Evolutionary conservation across 176 grass and related monocot species (phyloP).

Genomic region (Urochloa ruziziensis): DNA sequence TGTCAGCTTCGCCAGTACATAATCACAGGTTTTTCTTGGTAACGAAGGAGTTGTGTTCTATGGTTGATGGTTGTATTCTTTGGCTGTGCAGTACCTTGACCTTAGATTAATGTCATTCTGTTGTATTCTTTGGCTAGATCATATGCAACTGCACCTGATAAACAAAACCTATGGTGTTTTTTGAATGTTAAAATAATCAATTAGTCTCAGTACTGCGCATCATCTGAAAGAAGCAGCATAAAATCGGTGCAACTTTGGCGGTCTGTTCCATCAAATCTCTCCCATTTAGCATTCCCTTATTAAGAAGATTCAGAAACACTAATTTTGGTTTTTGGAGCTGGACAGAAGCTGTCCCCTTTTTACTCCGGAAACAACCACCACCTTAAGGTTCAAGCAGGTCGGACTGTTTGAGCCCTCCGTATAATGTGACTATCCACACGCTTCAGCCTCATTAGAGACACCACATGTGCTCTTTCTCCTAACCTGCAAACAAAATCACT

Average conservation of each 20-base stretch:
- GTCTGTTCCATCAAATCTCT: not conserved
- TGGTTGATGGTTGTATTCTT: constrained; percentile 15
- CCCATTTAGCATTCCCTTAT: not conserved
- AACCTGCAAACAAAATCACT: constrained; percentile 32
- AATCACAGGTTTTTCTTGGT: constrained; percentile 33
- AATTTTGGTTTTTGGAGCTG: too few relatives aligned
- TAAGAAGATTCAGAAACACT: too few relatives aligned
- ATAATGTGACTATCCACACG: constrained; percentile 25
- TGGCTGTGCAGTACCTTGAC: not conserved
- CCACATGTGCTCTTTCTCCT: constrained; percentile 45
- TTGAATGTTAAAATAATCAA: not conserved
- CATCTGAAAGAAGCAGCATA: not conserved
- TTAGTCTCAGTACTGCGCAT: not conserved
- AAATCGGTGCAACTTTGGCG: not conserved
- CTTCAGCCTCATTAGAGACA: constrained; percentile 68
- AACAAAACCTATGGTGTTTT: not conserved
- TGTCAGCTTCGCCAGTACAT: constrained; percentile 27
- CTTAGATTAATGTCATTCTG: constrained; percentile 1
- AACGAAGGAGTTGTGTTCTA: not conserved
- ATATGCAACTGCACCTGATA: not conserved
- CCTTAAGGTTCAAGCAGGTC: not conserved
- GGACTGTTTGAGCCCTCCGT: constrained; percentile 49
- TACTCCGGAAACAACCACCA: too few relatives aligned
- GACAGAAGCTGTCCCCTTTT: too few relatives aligned
- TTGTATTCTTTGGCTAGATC: constrained; percentile 32